These are phyloP conservation scores for Withania somnifera DNA, from an alignment of 305 asterid genomes.

Conservation along the genomic window DNA sequence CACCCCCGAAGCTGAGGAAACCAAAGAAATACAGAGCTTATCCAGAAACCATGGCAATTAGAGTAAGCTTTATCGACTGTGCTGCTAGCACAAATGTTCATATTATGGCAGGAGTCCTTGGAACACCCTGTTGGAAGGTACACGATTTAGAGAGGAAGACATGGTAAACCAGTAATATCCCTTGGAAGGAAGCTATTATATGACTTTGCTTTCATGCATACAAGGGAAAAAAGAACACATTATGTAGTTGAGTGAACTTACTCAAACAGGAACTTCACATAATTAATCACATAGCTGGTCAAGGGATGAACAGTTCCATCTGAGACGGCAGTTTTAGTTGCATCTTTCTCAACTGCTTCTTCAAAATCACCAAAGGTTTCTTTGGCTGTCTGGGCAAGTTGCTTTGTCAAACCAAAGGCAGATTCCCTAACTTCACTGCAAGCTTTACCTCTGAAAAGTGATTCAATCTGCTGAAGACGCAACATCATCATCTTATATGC, in stretches of 20 bases:
- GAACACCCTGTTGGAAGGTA: neutral
- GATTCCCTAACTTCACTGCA: slow-evolving; percentile 81
- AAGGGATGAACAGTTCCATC: slow-evolving; percentile 98
- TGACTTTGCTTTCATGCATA: neutral
- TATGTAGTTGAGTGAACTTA: slow-evolving; percentile 28
- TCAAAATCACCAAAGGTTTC: slow-evolving; percentile 95
- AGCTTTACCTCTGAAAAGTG: slow-evolving; percentile 76
- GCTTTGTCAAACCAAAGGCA: slow-evolving; percentile 83
- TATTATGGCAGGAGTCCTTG: neutral
- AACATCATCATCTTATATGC: neutral
- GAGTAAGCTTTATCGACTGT: neutral
- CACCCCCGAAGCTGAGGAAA: neutral
- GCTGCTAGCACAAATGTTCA: neutral
- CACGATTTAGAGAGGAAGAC: neutral
- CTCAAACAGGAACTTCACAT: slow-evolving; percentile 94
- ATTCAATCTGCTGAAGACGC: slow-evolving; percentile 48
- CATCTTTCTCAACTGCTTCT: slow-evolving; percentile 99
- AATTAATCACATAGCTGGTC: slow-evolving; percentile 97
- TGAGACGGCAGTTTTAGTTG: slow-evolving; percentile 93
- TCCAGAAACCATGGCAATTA: neutral
- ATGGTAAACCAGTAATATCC: neutral
- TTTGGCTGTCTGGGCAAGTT: slow-evolving; percentile 91
- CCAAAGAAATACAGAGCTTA: neutral
- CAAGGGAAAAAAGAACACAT: neutral
- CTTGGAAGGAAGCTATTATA: neutral